A percentile compares a stretch with the other conserved stretches of the same genome.
These are phyloP conservation scores for Lavandula angustifolia DNA, from an alignment of 257 asterid genomes.

Conservation along the genomic window DNA sequence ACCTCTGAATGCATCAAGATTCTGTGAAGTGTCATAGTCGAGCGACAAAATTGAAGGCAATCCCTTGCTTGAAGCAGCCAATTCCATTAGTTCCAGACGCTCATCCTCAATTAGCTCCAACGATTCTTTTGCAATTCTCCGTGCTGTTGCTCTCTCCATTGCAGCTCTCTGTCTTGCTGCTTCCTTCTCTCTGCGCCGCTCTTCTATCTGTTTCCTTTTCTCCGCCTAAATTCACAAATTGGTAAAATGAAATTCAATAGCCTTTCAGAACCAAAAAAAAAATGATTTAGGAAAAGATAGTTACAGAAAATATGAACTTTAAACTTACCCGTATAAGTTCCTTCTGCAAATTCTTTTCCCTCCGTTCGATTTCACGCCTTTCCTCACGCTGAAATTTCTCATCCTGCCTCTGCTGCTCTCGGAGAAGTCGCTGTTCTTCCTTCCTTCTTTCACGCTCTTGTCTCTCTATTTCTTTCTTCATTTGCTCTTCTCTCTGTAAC, in stretches of 20 bases:
- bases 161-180: conserved; percentile 86
- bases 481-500: conserved; percentile 87
- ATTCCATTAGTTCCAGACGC: conserved; percentile 94
- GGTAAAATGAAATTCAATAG: neutral
- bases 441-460: conserved; percentile 88
- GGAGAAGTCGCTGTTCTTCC: conserved; percentile 77
- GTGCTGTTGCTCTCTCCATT: conserved; percentile 88
- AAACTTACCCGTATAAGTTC: conserved; percentile 71
- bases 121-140: conserved; percentile 90
- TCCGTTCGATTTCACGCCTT: conserved; percentile 94
- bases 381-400: conserved; percentile 96
- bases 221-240: conserved; percentile 63
- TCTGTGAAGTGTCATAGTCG: conserved; percentile 82
- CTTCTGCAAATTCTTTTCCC: conserved; percentile 88
- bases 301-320: neutral
- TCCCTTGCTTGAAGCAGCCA: conserved; percentile 91
- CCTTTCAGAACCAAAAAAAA: conserved; percentile 23
- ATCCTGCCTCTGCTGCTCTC: conserved; percentile 86
- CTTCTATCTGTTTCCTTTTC: conserved; percentile 91
- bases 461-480: conserved; percentile 88
- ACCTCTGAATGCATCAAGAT: conserved; percentile 88
- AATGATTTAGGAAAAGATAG: no score
- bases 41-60: conserved; percentile 80
- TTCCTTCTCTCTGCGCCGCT: conserved; percentile 76
- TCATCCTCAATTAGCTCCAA: conserved; percentile 97